These are phyloP conservation scores for Suillus americanus DNA, from an alignment of 768 basidiomycete genomes.

Conservation along the genomic window DNA sequence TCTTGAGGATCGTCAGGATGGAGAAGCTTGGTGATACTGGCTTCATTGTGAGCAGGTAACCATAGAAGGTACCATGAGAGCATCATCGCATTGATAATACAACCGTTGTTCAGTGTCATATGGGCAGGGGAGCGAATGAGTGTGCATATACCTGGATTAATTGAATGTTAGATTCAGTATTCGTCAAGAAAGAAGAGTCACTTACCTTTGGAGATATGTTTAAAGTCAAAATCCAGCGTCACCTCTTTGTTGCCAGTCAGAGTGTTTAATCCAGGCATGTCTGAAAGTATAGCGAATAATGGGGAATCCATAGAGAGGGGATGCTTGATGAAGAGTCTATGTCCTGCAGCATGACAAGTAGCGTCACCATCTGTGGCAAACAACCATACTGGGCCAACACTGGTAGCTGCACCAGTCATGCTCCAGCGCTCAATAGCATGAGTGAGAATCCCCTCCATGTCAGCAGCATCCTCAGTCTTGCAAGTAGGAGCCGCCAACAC, in stretches of 20 bases:
- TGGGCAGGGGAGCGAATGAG: slow-evolving; percentile 6
- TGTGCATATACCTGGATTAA: slow-evolving; percentile 12
- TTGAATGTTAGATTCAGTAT: no score
- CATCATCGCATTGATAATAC: not conserved
- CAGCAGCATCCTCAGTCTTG: slow-evolving; percentile 8
- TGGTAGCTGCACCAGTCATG: not conserved
- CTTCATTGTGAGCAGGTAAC: not conserved
- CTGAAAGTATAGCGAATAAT: slow-evolving; percentile 1
- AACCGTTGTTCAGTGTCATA: not conserved
- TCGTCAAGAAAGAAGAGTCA: no score
- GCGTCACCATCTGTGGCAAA: slow-evolving; percentile 18
- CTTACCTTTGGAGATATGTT: slow-evolving; percentile 17
- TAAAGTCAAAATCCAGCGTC: slow-evolving; percentile 15
- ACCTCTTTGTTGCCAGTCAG: slow-evolving; percentile 8
- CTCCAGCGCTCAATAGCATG: not conserved
- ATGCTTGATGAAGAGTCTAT: not conserved
- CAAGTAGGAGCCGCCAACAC: slow-evolving; percentile 14
- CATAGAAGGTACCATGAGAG: not conserved
- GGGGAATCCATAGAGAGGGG: not conserved
- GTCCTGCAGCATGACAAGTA: slow-evolving; percentile 2
- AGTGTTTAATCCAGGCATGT: slow-evolving; percentile 13
- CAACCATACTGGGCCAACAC: slow-evolving; percentile 13
- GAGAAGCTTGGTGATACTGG: slow-evolving; percentile 13
- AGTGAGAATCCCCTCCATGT: not conserved
- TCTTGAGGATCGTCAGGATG: slow-evolving; percentile 16